Evolutionary conservation across 164 flowering plant species (phyloP), one percentile per base, ranked within the genome.

Genomic region (Pachysandra terminalis): DNA sequence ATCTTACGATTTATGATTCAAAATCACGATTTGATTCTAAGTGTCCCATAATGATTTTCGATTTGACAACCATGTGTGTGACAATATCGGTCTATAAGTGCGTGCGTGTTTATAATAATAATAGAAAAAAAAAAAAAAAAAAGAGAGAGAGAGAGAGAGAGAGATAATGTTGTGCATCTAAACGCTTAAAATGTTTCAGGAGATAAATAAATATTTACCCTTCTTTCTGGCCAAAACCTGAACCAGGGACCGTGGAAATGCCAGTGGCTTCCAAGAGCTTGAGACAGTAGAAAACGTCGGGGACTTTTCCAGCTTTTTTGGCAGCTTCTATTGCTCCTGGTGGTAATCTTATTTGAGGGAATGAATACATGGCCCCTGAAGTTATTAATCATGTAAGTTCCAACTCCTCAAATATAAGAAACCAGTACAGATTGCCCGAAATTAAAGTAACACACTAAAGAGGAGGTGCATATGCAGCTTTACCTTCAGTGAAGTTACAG

Each of bases 221-320:
- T 77, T 90, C 96, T 81, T 95, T 92, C 79, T 95, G 99, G 67
- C 99, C 99, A 70, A 95, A 95, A 61, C 99, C 99, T 56, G 99
- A 95, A 68, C 99, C 97, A 41, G 99, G 99, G 66, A 95, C 99
- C 7, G 97, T 92, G 64, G 99, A 95, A 57, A 95, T 95, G 80
- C 99, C 99, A 2, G 99, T 92, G 57, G 97, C 96, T 81, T 95
- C 99, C 82, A 95, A 74, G 58, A 95, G 97, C 84, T 82, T 90
- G 63, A 92, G 87, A 72, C 99, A 95, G 81, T 95, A 95, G 84
- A 85, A 92, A 77, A 95, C 99, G 82, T 95, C 97, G 19, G 99
- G 85, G 53, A 85, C 91, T 78, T 95, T 95, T 78, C 97, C 94
- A 67, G 87, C 90, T 67, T 58, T 76, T 71, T 84, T 86, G 24